A percentile compares a stretch with the other conserved stretches of the same genome.
These are phyloP conservation scores for Trichoderma sp. DNA, from an alignment of 2,329 filamentous ascomycete species.

Conservation along the genomic window DNA sequence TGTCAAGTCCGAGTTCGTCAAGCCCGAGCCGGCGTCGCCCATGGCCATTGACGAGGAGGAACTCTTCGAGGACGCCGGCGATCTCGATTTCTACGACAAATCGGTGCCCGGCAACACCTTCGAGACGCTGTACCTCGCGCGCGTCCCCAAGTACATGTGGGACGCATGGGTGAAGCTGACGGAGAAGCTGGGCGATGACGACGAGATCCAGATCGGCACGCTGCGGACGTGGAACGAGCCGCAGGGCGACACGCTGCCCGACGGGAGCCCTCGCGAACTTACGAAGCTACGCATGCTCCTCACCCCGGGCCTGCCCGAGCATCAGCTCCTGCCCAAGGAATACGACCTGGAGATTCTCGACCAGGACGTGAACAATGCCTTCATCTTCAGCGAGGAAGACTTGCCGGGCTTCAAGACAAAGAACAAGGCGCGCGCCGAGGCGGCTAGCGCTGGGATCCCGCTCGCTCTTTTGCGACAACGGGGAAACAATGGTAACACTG, in stretches of 20 bases:
- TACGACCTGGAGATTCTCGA: slow-evolving; percentile 76
- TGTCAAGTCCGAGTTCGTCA: slow-evolving; percentile 47
- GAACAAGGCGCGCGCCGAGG: slow-evolving; percentile 58
- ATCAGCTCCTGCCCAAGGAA: slow-evolving; percentile 79
- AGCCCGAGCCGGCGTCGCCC: slow-evolving; percentile 47
- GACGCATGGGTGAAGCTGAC: slow-evolving; percentile 66
- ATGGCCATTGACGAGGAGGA: slow-evolving; percentile 63
- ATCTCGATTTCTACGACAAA: slow-evolving; percentile 59
- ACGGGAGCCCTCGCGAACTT: slow-evolving; percentile 42
- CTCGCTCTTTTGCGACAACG: slow-evolving; percentile 52
- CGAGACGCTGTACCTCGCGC: slow-evolving; percentile 68
- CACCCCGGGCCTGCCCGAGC: slow-evolving; percentile 62
- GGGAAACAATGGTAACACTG: slow-evolving; percentile 17
- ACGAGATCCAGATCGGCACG: slow-evolving; percentile 79
- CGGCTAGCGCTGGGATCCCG: slow-evolving; percentile 61
- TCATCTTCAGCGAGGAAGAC: slow-evolving; percentile 91
- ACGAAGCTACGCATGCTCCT: slow-evolving; percentile 65
- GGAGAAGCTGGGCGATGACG: slow-evolving; percentile 71
- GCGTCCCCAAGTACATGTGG: slow-evolving; percentile 79
- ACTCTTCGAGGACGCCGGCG: slow-evolving; percentile 63
- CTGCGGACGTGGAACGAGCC: slow-evolving; percentile 62
- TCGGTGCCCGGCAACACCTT: slow-evolving; percentile 44
- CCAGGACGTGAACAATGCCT: slow-evolving; percentile 75
- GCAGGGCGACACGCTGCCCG: slow-evolving; percentile 56
- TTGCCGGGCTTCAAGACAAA: slow-evolving; percentile 59